Base-by-base conservation (phyloP, 139 green algal species). In the Coelastrella sp. region DNA sequence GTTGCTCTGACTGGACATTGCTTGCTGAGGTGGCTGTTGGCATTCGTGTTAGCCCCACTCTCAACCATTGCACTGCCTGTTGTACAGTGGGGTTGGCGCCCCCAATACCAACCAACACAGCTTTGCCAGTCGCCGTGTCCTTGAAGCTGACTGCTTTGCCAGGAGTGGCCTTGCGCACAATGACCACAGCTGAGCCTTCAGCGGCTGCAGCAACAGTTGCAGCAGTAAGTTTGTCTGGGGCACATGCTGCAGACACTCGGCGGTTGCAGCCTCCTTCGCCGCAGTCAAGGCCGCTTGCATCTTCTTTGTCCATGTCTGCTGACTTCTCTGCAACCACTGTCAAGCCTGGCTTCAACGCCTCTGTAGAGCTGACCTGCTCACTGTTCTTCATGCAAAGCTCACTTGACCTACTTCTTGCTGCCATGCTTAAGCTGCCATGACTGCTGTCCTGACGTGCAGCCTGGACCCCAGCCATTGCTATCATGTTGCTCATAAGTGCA, bases 41-140 rank as follows among this genome's bases (percentile, higher is more conserved):
- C 15, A 81, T 53, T 15, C 48, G 73, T n/a, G 73, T 81, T 11
- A 82, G 75, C 40, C 75, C 75, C 15, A 37, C 75, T 17, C 53
- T 51, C 21, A 82, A 53, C 75, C 75, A 71, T 11, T 69, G 35
- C 75, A 82, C 34, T 9, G 53, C 73, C 53, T 82, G 75, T 35
- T 69, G 51, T 23, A 82, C 53, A 4, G 75, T 82, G 51, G 71
- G 27, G 6, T 21, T 27, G 23, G 34, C 30, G 48, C 30, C 53
- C 7, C 37, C 51, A 27, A 82, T 69, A 6, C 53, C 37, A 27
- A 7, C 11, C 23, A 82, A 60, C 51, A 71, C 75, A 13, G 37
- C 35, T 53, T 25, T 23, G 35, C 75, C 75, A 5, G 75, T 38
- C 2, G 51, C 35, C 23, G 75, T 82, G 9, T 69, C 53, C 4